phyloP scores from a whole-genome alignment of 768 basidiomycete species.

The Macrolepiota dolichaula region DNA sequence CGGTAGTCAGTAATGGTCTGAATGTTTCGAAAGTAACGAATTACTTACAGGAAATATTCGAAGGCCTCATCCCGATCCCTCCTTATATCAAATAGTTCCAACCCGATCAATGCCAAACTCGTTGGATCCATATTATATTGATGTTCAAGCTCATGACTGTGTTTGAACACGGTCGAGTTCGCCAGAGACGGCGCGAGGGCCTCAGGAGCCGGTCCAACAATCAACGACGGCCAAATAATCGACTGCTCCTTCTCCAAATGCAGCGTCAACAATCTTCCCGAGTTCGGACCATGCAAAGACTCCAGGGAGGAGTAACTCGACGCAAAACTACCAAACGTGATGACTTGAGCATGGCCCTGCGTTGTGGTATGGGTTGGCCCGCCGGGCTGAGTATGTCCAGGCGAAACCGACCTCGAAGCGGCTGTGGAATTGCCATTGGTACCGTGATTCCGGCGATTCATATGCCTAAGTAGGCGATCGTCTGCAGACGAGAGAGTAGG shows the following conservation, averaged over 20 bases:
- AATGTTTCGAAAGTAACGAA: neutral
- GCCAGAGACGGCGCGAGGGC: slow-evolving; percentile 49
- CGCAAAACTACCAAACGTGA: slow-evolving; percentile 36
- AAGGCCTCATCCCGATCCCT: slow-evolving; percentile 77
- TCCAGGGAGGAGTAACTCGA: slow-evolving; percentile 83
- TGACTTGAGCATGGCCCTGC: neutral
- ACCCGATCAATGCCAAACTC: slow-evolving; percentile 66
- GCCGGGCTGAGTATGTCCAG: slow-evolving; percentile 44
- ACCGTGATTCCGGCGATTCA: slow-evolving; percentile 19
- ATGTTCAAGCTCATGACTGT: slow-evolving; percentile 50
- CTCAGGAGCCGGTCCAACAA: slow-evolving; percentile 71
- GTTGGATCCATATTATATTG: slow-evolving; percentile 87
- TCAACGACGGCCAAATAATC: slow-evolving; percentile 79
- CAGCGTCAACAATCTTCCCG: slow-evolving; percentile 71
- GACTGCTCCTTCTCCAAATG: slow-evolving; percentile 80
- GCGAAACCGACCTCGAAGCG: slow-evolving; percentile 54
- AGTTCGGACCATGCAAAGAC: slow-evolving; percentile 53
- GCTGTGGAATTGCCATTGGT: slow-evolving; percentile 23
- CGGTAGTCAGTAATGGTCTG: neutral
- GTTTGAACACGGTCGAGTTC: slow-evolving; percentile 51
- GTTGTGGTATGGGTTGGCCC: neutral
- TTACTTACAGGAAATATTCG: slow-evolving; percentile 72
- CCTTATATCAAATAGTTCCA: slow-evolving; percentile 73
- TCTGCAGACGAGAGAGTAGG: slow-evolving; percentile 60
- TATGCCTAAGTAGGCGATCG: slow-evolving; percentile 30